Evolutionary conservation across 805 yeast genomes (phyloP), one percentile per base, ranked within the genome.

Genomic region (Schwanniomyces occidentalis): DNA sequence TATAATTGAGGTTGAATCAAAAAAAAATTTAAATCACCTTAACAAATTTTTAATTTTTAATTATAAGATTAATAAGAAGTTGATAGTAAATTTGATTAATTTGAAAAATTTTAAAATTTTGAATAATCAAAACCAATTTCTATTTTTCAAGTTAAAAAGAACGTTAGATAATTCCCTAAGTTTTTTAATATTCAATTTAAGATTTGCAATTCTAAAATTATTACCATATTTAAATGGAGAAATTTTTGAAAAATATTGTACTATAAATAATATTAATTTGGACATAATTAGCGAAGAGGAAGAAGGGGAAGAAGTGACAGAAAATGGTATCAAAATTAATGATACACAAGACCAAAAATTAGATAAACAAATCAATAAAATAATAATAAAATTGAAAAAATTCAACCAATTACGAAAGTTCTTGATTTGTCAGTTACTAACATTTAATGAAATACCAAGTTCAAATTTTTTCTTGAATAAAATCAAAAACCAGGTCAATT

Each of bases 321-420:
- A n/a, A n/a, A n/a, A n/a, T n/a, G n/a, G n/a, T n/a, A n/a, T n/a
- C n/a, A n/a, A n/a, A n/a, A n/a, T n/a, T n/a, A 18, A 27, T 15
- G 23, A 25, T 30, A 8, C 16, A 9, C 31, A 30, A 10, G 29
- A 34, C 10, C 16, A 18, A 27, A 16, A n/a, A 12, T 5, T 18
- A 18, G 39, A 40, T 8, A 30, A 29, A 9, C 30, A 41, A 27
- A 41, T 54, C 2, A 44, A 40, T 12, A 12, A 17, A 2, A 27
- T 55, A 24, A 49, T 56, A 4, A 21, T 34, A 4, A 54, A 46
- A 22, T 28, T 59, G 24, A 44, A 50, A 20, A 42, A 51, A 26
- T 69, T 69, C 45, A 65, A 66, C 40, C 64, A 57, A 32, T 42
- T 60, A 24, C 38, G 74, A 20, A 60, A 68, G 27, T 46, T 69